Conservation (phyloP, 2,329 filamentous ascomycete species). For the Metarhizium humberi region DNA sequence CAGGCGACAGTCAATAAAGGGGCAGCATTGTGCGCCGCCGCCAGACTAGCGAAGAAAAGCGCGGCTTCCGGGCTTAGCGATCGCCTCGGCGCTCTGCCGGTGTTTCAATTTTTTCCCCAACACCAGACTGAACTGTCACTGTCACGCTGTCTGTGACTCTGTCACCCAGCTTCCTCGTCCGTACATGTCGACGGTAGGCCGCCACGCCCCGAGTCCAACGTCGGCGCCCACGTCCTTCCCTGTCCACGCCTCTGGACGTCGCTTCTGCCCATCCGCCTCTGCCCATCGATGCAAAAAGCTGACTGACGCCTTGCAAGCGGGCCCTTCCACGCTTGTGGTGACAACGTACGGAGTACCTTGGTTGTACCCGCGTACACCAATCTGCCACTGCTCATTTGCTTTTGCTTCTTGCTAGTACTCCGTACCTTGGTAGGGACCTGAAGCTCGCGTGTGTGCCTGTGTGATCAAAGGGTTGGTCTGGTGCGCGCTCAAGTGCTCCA, state of each 20-base stretch:
- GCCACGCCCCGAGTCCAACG: background rate
- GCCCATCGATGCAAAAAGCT: background rate
- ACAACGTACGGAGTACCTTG: background rate
- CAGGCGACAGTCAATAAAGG: background rate
- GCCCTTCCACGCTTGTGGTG: background rate
- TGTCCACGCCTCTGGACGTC: background rate
- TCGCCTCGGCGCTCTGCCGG: conserved; percentile 7
- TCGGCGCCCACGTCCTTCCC: background rate
- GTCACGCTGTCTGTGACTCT: no score
- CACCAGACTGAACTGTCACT: background rate
- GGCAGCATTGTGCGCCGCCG: conserved; percentile 5
- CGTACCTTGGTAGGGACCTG: background rate
- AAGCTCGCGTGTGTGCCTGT: background rate
- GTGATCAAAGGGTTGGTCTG: background rate
- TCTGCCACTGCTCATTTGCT: background rate
- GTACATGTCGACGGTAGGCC: background rate
- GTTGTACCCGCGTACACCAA: background rate
- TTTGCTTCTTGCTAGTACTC: background rate
- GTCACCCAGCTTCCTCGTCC: no score
- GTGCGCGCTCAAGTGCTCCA: no score
- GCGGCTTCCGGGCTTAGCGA: conserved; percentile 12
- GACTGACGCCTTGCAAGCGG: background rate
- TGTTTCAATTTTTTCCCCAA: background rate
- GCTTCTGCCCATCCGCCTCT: background rate
- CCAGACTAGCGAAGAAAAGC: conserved; percentile 9